Percentiles rank a stretch among this genome's conserved stretches.
phyloP scores from a whole-genome alignment of 1,284 basidiomycete species.

The Tylopilus sp. region DNA sequence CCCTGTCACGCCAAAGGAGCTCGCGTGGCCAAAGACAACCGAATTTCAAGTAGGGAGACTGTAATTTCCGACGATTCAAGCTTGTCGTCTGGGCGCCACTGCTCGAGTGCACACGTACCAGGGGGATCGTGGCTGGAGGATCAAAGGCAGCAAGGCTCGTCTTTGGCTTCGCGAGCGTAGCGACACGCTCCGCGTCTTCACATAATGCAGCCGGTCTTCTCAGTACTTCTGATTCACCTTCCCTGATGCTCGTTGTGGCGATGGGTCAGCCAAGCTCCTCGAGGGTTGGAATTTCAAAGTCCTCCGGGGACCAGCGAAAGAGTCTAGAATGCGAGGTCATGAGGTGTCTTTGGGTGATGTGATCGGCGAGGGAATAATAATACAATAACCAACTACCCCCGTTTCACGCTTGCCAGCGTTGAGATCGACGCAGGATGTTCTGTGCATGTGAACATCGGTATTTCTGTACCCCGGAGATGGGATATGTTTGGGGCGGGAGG shows the following conservation, averaged over 20 bases:
- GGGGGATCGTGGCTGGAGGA: slow-evolving; percentile 17
- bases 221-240: slow-evolving; percentile 47
- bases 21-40: slow-evolving; percentile 19
- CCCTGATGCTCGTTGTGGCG: slow-evolving; percentile 44
- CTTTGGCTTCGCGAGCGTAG: slow-evolving; percentile 45
- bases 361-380: slow-evolving; percentile 16
- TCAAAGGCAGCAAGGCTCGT: slow-evolving; percentile 12
- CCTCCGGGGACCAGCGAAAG: slow-evolving; percentile 38
- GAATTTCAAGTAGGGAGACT: slow-evolving; percentile 11
- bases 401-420: slow-evolving; percentile 18
- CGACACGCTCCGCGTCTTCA: slow-evolving; percentile 37
- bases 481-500: slow-evolving; percentile 11
- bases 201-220: slow-evolving; percentile 40
- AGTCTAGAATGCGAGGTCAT: slow-evolving; percentile 30
- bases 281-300: slow-evolving; percentile 48
- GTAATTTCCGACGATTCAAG: slow-evolving; percentile 26
- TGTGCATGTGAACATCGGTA: slow-evolving; percentile 18
- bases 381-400: slow-evolving; percentile 19
- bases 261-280: slow-evolving; percentile 43
- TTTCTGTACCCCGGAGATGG: slow-evolving; percentile 14
- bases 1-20: slow-evolving; percentile 13
- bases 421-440: slow-evolving; percentile 22
- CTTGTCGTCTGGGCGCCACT: background rate
- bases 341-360: slow-evolving; percentile 7
- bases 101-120: slow-evolving; percentile 17